Evolutionary conservation across 1,139 yeast genomes (phyloP), one percentile per base, ranked within the genome.

Genomic region (Sugiyamaella novakii): DNA sequence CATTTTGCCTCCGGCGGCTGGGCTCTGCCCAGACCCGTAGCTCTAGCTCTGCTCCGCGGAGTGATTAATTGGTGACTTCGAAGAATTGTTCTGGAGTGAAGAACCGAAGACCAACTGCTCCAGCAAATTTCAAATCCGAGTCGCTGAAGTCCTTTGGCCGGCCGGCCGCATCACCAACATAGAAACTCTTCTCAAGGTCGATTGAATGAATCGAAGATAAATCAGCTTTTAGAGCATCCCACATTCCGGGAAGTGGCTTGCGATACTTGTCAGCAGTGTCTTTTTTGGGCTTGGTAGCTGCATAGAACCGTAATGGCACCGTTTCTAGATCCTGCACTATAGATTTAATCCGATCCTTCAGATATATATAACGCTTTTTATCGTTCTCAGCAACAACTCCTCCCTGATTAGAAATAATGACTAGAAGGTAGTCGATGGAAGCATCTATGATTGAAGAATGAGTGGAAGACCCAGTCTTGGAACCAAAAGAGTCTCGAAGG

Each of bases 161-260:
- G 0, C 98, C 98, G 5, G 97, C 98, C 0, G 98, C 98, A 70
- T 92, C 98, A 3, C 98, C 98, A n/a, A 91, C 91, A 63, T 69
- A 92, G 55, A 84, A 78, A 48, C 87, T 79, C 22, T 69, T 57
- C 0, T 67, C 71, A 37, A 66, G 49, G 51, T 77, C 78, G 1
- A 81, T 47, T 17, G 53, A 51, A 29, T 50, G 38, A 2, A 44
- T 57, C 30, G 24, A 48, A 2, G 42, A 48, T n/a, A 68, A 50
- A 29, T 78, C 76, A n/a, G 63, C 58, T 10, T 54, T 54, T 29
- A 84, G 69, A 38, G 71, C 74, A 1, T 71, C 65, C 81, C 84
- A 83, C 89, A 87, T 83, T 0, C 95, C 96, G 0, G 63, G 65
- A 2, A 69, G 71, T 0, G 98, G 98, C 61, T 92, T 92, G 45